A percentile compares a stretch with the other conserved stretches of the same genome.
Conservation (phyloP, 345 rosid genomes). For the Camelina hispida region DNA sequence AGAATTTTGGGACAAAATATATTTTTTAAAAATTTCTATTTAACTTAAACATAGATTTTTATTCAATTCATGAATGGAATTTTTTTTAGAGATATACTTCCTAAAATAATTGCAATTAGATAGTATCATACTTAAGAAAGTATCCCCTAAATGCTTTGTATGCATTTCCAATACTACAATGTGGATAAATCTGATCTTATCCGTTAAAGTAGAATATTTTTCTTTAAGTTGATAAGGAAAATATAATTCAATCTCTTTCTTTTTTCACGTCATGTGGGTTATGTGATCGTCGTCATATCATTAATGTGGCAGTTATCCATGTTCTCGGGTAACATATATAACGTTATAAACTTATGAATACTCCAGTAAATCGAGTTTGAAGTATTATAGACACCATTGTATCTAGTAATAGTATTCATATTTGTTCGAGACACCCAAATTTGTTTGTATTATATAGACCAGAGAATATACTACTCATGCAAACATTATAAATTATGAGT, state of each 20-base stretch:
- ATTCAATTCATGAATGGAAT: too few relatives aligned
- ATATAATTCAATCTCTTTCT: background rate
- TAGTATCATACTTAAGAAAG: background rate
- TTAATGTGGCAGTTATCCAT: conserved; percentile 15
- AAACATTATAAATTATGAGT: too few relatives aligned
- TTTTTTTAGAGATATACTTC: background rate
- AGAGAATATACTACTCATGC: too few relatives aligned
- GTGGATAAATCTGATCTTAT: conserved; percentile 24
- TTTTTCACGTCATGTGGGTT: conserved; percentile 24
- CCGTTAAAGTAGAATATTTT: conserved; percentile 13
- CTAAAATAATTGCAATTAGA: background rate
- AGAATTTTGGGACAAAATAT: background rate
- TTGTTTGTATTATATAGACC: too few relatives aligned
- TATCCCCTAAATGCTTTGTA: background rate
- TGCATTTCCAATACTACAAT: background rate
- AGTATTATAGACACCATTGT: too few relatives aligned
- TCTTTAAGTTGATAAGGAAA: background rate
- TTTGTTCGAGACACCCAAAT: too few relatives aligned
- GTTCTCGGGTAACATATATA: background rate
- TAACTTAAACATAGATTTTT: too few relatives aligned
- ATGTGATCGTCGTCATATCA: conserved; percentile 25
- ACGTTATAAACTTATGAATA: background rate
- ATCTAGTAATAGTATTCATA: too few relatives aligned
- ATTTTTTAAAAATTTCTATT: background rate
- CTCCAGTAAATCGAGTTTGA: background rate